Conservation (phyloP, 2,329 filamentous ascomycete genomes). For the Aspergillus bombycis region DNA sequence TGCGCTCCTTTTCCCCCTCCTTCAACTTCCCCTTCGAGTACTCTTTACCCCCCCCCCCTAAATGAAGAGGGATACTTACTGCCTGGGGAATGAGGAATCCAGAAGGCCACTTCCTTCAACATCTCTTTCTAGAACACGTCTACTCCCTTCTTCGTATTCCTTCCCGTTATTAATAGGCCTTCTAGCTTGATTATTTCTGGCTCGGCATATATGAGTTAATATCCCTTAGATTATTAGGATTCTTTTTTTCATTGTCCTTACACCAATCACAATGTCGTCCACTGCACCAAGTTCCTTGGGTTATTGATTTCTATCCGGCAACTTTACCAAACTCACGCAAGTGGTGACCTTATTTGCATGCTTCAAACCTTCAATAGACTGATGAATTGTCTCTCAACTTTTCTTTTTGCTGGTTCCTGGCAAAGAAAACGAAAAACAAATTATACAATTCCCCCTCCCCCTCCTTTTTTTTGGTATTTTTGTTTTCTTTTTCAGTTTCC, state of each 20-base stretch:
- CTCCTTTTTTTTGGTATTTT: neutral
- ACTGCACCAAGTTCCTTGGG: neutral
- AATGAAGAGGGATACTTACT: neutral
- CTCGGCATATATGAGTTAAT: conserved; percentile 5
- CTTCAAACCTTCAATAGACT: conserved; percentile 1
- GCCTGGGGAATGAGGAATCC: neutral
- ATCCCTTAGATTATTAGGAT: neutral
- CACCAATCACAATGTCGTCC: neutral
- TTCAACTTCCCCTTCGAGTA: neutral
- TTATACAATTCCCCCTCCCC: neutral
- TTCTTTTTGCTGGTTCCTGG: neutral
- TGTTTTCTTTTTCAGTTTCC: neutral
- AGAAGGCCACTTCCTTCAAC: neutral
- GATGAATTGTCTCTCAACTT: neutral
- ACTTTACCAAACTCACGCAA: neutral
- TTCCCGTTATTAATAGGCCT: conserved; percentile 3
- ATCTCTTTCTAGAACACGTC: neutral
- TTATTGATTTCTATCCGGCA: neutral
- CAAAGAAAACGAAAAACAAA: neutral
- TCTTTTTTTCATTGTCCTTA: neutral
- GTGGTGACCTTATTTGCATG: conserved; percentile 4
- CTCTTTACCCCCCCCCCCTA: neutral
- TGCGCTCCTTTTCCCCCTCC: conserved; percentile 4
- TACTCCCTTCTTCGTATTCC: neutral
- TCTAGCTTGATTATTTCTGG: neutral